A percentile compares a stretch with the other conserved stretches of the same genome.
Evolutionary conservation across 2,329 filamentous ascomycete species (phyloP).

Genomic region (Pseudocercospora cruenta): DNA sequence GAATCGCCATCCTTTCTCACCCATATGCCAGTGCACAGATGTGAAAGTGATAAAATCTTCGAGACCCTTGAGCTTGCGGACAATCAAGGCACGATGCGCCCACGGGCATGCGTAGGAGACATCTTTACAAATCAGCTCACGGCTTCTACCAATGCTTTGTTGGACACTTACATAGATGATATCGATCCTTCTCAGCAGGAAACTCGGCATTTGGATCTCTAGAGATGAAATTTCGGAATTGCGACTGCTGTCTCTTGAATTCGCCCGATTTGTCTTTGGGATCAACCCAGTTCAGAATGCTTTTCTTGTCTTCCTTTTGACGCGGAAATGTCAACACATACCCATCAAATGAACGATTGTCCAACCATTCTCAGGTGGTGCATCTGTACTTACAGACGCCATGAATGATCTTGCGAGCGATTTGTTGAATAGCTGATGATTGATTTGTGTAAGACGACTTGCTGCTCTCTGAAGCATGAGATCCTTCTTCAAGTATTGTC

Average conservation of each 20-base stretch:
- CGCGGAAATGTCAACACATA: slow-evolving; percentile 13
- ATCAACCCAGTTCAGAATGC: slow-evolving; percentile 82
- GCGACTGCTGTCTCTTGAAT: slow-evolving; percentile 85
- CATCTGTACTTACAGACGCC: slow-evolving; percentile 20
- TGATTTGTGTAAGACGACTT: slow-evolving; percentile 9
- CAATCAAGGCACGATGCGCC: slow-evolving; percentile 87
- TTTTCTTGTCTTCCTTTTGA: slow-evolving; percentile 29
- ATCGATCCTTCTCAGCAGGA: slow-evolving; percentile 82
- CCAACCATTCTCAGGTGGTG: neutral
- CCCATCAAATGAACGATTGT: slow-evolving; percentile 2
- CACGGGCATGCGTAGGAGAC: slow-evolving; percentile 93
- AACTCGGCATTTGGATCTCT: slow-evolving; percentile 72
- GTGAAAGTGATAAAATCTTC: slow-evolving; percentile 80
- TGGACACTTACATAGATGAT: slow-evolving; percentile 70
- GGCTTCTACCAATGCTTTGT: neutral
- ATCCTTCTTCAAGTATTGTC: neutral
- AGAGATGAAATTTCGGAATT: slow-evolving; percentile 81
- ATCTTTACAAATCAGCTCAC: slow-evolving; percentile 41
- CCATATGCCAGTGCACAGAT: slow-evolving; percentile 92
- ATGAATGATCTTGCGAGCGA: slow-evolving; percentile 19
- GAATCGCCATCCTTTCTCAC: slow-evolving; percentile 80
- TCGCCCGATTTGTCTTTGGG: slow-evolving; percentile 79
- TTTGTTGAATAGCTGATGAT: neutral
- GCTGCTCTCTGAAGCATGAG: slow-evolving; percentile 15
- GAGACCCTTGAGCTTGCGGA: slow-evolving; percentile 86